phyloP scores from a whole-genome alignment of 257 asterid genomes.

The Nicotiana paniculata region DNA sequence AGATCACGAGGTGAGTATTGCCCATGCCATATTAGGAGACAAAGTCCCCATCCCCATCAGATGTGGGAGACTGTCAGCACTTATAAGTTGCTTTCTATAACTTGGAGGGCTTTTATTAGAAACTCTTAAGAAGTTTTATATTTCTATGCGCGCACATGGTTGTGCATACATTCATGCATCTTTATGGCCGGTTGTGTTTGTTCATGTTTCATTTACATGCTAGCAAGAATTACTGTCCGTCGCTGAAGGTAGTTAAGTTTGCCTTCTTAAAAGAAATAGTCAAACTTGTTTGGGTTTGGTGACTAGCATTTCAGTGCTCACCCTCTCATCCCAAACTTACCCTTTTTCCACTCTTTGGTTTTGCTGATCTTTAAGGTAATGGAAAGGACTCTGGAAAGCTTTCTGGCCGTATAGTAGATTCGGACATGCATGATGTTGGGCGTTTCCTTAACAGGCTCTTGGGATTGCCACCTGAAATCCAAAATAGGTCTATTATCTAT shows the following conservation, averaged over 20 bases:
- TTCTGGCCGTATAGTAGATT: slow-evolving; percentile 80
- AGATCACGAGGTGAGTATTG: too few species aligned
- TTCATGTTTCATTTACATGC: background rate
- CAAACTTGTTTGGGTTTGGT: background rate
- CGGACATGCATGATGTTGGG: slow-evolving; percentile 96
- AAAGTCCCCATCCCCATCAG: too few species aligned
- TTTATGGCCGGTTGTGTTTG: background rate
- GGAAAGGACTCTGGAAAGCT: slow-evolving; percentile 72
- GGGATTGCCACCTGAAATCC: slow-evolving; percentile 91
- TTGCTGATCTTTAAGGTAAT: slow-evolving; percentile 40
- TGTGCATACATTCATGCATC: background rate
- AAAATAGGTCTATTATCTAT: slow-evolving; percentile 60
- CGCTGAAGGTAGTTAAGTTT: background rate
- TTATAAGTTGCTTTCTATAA: background rate
- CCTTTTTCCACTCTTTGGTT: background rate
- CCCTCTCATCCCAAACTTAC: background rate
- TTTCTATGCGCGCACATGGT: background rate
- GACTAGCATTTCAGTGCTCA: background rate
- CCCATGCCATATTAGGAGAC: too few species aligned
- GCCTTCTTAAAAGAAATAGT: background rate
- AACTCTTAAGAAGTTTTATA: background rate
- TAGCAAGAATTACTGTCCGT: background rate
- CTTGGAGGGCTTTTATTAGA: background rate
- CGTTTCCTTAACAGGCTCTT: slow-evolving; percentile 93
- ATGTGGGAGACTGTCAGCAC: too few species aligned